Evolutionary conservation across 2,329 filamentous ascomycete genomes (phyloP).

Genomic region (Pseudogymnoascus sp.): DNA sequence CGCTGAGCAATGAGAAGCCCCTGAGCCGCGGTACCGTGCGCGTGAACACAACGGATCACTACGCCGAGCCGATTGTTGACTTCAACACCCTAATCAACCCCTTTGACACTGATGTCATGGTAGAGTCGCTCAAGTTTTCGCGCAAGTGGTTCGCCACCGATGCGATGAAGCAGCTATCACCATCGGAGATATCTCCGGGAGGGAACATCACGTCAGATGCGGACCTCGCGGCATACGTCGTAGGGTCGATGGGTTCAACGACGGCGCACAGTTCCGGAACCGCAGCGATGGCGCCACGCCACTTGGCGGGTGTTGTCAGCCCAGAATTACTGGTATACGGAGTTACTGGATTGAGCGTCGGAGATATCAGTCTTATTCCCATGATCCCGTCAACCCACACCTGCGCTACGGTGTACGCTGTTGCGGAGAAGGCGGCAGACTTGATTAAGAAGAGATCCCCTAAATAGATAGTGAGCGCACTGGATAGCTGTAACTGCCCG

Average conservation of each 20-base stretch:
- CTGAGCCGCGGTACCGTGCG: slow-evolving; percentile 30
- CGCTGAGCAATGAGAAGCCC: slow-evolving; percentile 26
- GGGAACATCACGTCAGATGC: slow-evolving; percentile 19
- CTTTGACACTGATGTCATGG: slow-evolving; percentile 30
- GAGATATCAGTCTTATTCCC: slow-evolving; percentile 18
- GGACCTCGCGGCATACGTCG: slow-evolving; percentile 21
- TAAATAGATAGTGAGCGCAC: not conserved
- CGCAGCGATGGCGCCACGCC: slow-evolving; percentile 12
- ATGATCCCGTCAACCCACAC: slow-evolving; percentile 17
- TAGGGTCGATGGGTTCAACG: slow-evolving; percentile 26
- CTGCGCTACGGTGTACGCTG: slow-evolving; percentile 11
- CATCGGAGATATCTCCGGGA: slow-evolving; percentile 27
- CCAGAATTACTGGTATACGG: slow-evolving; percentile 15
- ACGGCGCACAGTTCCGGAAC: slow-evolving; percentile 31
- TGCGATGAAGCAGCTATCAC: slow-evolving; percentile 23
- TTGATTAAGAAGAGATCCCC: slow-evolving; percentile 5
- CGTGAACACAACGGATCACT: slow-evolving; percentile 21
- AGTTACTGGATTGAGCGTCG: slow-evolving; percentile 13
- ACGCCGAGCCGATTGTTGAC: slow-evolving; percentile 27
- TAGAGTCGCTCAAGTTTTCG: slow-evolving; percentile 21
- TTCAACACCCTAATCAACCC: slow-evolving; percentile 30
- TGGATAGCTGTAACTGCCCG: not conserved
- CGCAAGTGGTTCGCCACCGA: slow-evolving; percentile 16
- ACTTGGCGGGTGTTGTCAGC: slow-evolving; percentile 16
- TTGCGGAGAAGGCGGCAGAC: slow-evolving; percentile 13